Base-by-base conservation (phyloP, 1,284 basidiomycete species). In the Tranzscheliella williamsii region DNA sequence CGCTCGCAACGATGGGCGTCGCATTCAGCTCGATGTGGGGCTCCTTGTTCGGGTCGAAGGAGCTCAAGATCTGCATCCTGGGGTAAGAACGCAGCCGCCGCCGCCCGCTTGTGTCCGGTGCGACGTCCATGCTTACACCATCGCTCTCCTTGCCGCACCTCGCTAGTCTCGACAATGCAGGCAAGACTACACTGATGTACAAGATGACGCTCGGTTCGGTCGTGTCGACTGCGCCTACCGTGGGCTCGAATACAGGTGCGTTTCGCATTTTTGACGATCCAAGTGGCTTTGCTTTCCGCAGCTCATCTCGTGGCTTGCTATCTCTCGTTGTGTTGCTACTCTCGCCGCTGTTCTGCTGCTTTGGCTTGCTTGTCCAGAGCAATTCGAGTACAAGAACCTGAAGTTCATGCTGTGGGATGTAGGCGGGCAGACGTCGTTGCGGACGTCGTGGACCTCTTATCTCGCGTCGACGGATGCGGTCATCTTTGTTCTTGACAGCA, bases 141-240 rank as follows among this genome's bases (percentile, higher is more conserved):
- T n/a, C n/a, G n/a, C n/a, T n/a, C n/a, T n/a, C n/a, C n/a, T n/a
- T n/a, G n/a, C n/a, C n/a, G n/a, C n/a, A n/a, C n/a, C n/a, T n/a
- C 9, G n/a, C 9, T 44, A 62, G 60, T 17, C 75, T 81, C 21
- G 80, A 81, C 70, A 81, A 81, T 73, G 80, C 81, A 9, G 81
- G 81, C 23, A 82, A 82, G 70, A 80, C 79, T 9, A 81, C 80
- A 2, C 78, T 81, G 20, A 77, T 81, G 43, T 82, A 82, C 64
- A 79, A 81, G 34, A 82, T 82, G 68, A 82, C 81, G 11, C 79
- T 82, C 64, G 81, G 81, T 24, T 78, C 80, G 17, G 81, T 82
- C 35, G 81, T 82, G 17, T 79, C 81, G 3, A 81, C 80, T 6
- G 81, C 81, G 2, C 81, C 81, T 9, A 82, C 81, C 5, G 80